Base-by-base conservation (phyloP, 192 early-diverging fungal genomes). In the Podila minutissima region DNA sequence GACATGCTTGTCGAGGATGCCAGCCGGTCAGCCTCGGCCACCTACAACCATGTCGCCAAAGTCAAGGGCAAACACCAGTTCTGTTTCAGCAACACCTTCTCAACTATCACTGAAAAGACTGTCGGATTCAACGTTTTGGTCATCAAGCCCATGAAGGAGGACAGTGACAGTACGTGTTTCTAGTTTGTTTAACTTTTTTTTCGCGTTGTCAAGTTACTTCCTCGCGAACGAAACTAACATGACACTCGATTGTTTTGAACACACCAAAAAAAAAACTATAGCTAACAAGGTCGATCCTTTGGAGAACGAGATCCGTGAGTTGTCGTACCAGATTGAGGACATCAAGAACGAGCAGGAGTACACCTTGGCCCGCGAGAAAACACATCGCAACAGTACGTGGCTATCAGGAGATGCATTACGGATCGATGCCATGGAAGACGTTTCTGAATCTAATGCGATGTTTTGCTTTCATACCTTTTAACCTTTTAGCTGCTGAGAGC, bases 61-160 rank as follows among this genome's bases (percentile, higher is more conserved):
- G 26, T 55, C 8, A 81, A 82, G 26, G 94, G 94, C 59, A 83
- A 85, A 67, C 87, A 94, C 69, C 85, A 83, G 15, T 93, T 91
- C 81, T 95, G 94, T 83, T 95, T 95, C 82, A 91, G 88, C 72
- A 95, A 95, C 83, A 74, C 84, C 35, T 88, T 91, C 83, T 89
- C 88, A n/a, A 79, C 87, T 28, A 33, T 87, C 67, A 78, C 86
- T 26, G 90, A 89, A 7, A 92, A 92, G 85, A 67, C 67, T 29
- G 65, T 94, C 29, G 78, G 86, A 29, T 93, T 93, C 74, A 89
- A 89, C 68, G 83, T 83, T 29, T 72, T 86, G 48, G 87, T 87
- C 48, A 53, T 86, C 64, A 84, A 67, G 66, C 85, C 70, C 64
- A 74, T 59, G 78, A 86, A 46, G 64, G 64, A 74, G 62, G 85